Conservation (phyloP, 129 eudicot species). For the Pseudognaphalium luteoalbum region DNA sequence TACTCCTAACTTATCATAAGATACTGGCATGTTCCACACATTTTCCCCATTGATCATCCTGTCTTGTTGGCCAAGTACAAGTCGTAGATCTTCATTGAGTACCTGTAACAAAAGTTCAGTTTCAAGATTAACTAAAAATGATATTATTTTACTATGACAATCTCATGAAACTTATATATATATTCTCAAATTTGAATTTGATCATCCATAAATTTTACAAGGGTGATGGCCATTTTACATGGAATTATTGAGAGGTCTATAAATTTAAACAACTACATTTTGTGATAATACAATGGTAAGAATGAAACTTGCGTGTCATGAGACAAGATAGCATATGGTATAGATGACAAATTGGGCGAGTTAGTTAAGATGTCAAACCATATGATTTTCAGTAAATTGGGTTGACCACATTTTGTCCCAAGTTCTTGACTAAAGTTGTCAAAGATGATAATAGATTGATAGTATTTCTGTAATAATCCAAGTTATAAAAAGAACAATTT, state of each 20-base stretch:
- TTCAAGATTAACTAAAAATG: not conserved
- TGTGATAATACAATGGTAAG: not conserved
- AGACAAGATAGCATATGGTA: not conserved
- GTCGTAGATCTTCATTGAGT: slow-evolving; percentile 85
- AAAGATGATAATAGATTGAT: too few species aligned
- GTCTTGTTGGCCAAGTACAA: slow-evolving; percentile 94
- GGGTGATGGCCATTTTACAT: not conserved
- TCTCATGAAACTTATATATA: not conserved
- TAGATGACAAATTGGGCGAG: not conserved
- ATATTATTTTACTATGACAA: not conserved
- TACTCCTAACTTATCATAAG: slow-evolving; percentile 95
- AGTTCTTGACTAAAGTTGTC: not conserved
- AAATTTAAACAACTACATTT: not conserved
- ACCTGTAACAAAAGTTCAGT: slow-evolving; percentile 49
- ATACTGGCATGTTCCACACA: slow-evolving; percentile 88
- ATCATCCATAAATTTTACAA: not conserved
- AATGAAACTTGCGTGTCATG: not conserved
- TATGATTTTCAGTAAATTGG: not conserved
- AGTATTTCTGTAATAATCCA: too few species aligned
- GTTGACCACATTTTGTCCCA: not conserved
- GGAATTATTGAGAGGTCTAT: not conserved
- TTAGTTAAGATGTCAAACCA: not conserved
- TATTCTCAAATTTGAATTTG: not conserved
- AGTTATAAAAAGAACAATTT: too few species aligned
- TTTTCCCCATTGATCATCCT: slow-evolving; percentile 87